Base-by-base conservation (phyloP, 2,329 filamentous ascomycete species). In the Tolypocladium album region DNA sequence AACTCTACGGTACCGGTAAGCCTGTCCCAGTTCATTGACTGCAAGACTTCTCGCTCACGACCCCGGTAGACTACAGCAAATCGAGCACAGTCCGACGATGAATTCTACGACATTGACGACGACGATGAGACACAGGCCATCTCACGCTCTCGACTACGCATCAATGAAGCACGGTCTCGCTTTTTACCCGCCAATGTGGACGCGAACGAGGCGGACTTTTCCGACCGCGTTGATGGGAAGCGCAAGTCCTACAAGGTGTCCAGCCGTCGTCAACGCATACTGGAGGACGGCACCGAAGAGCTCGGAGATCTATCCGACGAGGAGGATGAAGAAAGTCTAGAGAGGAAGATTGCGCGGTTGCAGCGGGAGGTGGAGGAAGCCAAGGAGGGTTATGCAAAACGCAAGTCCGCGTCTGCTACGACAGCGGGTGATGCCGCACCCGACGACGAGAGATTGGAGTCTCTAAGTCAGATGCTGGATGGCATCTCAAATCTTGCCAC, bases 161-260 rank as follows among this genome's bases (percentile, higher is more conserved):
- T 91, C 64, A 83, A 90, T 67, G 83, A 90, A 70, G 94, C 94
- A 52, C 87, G 93, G 60, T 86, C 84, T 39, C 85, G 87, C 52
- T 99, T 99, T 71, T 79, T 88, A 59, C 87, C 89, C 2, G 80
- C 88, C 12, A 82, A 84, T 47, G 85, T 96, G 39, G 89, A 96
- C 69, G 87, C 91, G 7, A 82, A 82, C 58, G 85, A 88, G 27
- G 90, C 88, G 31, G 90, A 97, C 73, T 94, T 97, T 72, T 96
- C 92, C 2, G 92, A 97, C 73, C 88, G 92, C 58, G 86, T 97
- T 43, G 86, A 86, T 61, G 85, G 85, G 55, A 93, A 93, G 72
- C 84, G 90, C 63, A 90, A 89, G 73, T 90, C 90, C 31, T 97
- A 97, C 77, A 87, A 86, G 65, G 86, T 87, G 42, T 87, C 88